Conservation (phyloP, 306 rosid species). For the Geum urbanum region DNA sequence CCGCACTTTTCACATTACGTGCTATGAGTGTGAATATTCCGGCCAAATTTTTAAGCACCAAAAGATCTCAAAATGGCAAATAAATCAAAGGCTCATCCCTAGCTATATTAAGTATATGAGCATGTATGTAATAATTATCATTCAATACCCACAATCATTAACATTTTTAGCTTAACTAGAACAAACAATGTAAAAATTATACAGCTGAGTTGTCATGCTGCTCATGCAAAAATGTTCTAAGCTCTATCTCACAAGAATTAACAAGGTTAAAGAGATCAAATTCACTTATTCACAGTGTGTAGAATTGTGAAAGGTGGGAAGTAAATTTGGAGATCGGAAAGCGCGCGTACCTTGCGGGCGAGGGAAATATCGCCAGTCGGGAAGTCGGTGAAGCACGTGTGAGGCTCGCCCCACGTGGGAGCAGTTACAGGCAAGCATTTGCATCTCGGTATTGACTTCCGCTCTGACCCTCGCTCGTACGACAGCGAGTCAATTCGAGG, state of each 20-base stretch:
- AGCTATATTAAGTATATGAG: too few relatives aligned
- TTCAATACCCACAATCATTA: too few relatives aligned
- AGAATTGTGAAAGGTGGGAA: too few relatives aligned
- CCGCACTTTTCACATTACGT: neutral
- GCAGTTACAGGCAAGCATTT: slow-evolving; percentile 62
- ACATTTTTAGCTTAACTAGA: too few relatives aligned
- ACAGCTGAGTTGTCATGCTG: too few relatives aligned
- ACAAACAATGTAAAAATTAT: too few relatives aligned
- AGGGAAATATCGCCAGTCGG: slow-evolving; percentile 56
- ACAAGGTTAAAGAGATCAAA: too few relatives aligned
- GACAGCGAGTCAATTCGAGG: slow-evolving; percentile 66
- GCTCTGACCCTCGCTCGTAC: slow-evolving; percentile 63
- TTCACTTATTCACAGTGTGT: too few relatives aligned
- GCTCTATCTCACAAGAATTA: too few relatives aligned
- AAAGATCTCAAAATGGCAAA: neutral
- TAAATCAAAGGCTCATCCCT: neutral
- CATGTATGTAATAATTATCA: too few relatives aligned
- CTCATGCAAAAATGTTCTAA: too few relatives aligned
- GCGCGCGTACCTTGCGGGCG: slow-evolving; percentile 61
- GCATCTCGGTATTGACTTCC: slow-evolving; percentile 70
- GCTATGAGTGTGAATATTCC: neutral
- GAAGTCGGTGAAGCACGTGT: slow-evolving; percentile 60
- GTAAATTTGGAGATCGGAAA: neutral
- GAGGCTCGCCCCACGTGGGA: slow-evolving; percentile 45
- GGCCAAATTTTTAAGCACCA: neutral